Evolutionary conservation across 2,329 filamentous ascomycete genomes (phyloP).

Genomic region (Ceratocystis variospora): DNA sequence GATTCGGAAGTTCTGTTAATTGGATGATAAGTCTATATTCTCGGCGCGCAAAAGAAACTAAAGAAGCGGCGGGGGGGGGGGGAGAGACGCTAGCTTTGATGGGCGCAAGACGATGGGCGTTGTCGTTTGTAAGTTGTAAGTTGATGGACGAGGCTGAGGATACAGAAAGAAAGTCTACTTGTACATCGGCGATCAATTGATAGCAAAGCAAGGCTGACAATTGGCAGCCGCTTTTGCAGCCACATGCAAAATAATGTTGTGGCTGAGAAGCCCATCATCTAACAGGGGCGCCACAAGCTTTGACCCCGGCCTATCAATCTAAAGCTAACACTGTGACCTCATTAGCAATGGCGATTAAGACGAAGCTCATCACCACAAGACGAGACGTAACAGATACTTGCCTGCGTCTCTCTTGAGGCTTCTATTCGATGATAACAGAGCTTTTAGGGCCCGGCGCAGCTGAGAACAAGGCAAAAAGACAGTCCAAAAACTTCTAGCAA

Average conservation of each 20-base stretch:
- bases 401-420: too few relatives aligned
- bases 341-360: not conserved
- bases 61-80: too few relatives aligned
- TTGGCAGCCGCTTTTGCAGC: not conserved
- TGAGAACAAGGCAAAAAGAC: too few relatives aligned
- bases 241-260: too few relatives aligned
- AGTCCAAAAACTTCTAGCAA: too few relatives aligned
- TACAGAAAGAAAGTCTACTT: not conserved
- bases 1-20: too few relatives aligned
- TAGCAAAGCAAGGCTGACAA: not conserved
- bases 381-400: not conserved
- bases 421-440: too few relatives aligned
- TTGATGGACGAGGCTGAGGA: not conserved
- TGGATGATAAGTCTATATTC: too few relatives aligned
- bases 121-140: not conserved
- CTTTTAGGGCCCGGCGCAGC: too few relatives aligned
- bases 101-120: not conserved
- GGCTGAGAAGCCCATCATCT: too few relatives aligned
- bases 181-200: not conserved
- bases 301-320: slow-evolving; percentile 6
- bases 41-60: too few relatives aligned
- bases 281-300: not conserved
- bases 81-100: not conserved
- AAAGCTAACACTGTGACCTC: slow-evolving; percentile 9
- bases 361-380: not conserved